Conservation (phyloP, 139 green algal species). For the Coelastrella sp. region DNA sequence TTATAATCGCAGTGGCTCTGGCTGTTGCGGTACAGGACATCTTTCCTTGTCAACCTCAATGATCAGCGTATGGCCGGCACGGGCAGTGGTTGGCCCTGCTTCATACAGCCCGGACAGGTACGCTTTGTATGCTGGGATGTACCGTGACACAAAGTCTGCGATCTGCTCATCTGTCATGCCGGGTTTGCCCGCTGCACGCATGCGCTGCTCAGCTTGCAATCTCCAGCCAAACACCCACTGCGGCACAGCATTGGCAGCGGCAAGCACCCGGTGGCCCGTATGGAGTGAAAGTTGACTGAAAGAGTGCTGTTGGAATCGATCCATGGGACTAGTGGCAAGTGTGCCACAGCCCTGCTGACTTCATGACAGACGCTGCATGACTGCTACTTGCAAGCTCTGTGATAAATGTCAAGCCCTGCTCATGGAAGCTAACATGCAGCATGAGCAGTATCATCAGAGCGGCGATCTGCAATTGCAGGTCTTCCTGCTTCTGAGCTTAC, state of each 20-base stretch:
- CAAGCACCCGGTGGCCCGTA: background rate
- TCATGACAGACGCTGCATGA: no score
- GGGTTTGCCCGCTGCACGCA: slow-evolving; percentile 82
- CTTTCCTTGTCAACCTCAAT: slow-evolving; percentile 82
- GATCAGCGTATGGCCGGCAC: slow-evolving; percentile 68
- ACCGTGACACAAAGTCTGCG: slow-evolving; percentile 93
- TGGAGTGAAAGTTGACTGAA: background rate
- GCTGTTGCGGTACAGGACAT: slow-evolving; percentile 66
- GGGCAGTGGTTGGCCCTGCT: slow-evolving; percentile 79
- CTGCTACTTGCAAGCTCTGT: background rate
- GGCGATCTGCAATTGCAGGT: no score
- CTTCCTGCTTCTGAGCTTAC: no score
- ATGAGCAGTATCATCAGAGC: background rate
- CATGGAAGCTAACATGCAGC: background rate
- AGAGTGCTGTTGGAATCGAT: background rate
- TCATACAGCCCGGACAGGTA: slow-evolving; percentile 91
- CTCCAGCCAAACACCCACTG: slow-evolving; percentile 76
- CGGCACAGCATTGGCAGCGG: background rate
- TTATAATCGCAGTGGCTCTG: slow-evolving; percentile 21
- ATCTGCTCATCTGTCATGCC: slow-evolving; percentile 95
- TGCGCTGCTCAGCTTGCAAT: slow-evolving; percentile 92
- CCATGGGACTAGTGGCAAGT: no score
- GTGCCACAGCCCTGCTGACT: no score
- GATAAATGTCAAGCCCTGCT: no score
- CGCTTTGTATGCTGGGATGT: slow-evolving; percentile 96